A percentile compares a stretch with the other conserved stretches of the same genome.
phyloP scores from a whole-genome alignment of 2,329 filamentous ascomycete genomes.

The Penicillium brevicompactum region DNA sequence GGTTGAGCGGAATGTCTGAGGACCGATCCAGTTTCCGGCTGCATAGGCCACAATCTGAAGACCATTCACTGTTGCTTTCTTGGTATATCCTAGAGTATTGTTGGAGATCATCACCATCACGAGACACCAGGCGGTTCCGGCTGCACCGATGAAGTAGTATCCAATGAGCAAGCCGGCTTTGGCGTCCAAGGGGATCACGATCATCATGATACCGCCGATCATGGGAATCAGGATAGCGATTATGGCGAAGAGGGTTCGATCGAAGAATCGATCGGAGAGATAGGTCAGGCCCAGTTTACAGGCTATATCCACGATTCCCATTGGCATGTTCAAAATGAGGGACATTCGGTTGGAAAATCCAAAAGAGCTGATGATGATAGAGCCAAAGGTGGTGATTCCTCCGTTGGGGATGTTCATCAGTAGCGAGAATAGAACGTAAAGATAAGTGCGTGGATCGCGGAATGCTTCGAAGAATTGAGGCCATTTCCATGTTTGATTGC shows the following conservation, averaged over 20 bases:
- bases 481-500: constrained; percentile 13
- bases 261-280: constrained; percentile 9
- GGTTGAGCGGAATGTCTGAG: constrained; percentile 39
- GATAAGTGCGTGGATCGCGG: constrained; percentile 12
- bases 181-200: constrained; percentile 17
- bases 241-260: constrained; percentile 14
- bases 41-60: constrained; percentile 40
- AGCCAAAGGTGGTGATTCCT: constrained; percentile 19
- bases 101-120: constrained; percentile 20
- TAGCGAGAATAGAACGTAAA: constrained; percentile 11
- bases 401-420: constrained; percentile 21
- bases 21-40: constrained; percentile 43
- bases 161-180: constrained; percentile 37
- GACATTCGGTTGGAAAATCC: constrained; percentile 11
- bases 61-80: constrained; percentile 37
- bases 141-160: constrained; percentile 39
- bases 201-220: constrained; percentile 23
- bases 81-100: constrained; percentile 34
- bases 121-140: constrained; percentile 20
- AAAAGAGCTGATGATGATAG: constrained; percentile 14
- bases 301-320: constrained; percentile 6
- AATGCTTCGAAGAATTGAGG: constrained; percentile 17
- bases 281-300: constrained; percentile 13
- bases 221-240: constrained; percentile 26
- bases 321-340: constrained; percentile 8